Conservation (phyloP, 345 rosid genomes). For the Pelargonium nanum region DNA sequence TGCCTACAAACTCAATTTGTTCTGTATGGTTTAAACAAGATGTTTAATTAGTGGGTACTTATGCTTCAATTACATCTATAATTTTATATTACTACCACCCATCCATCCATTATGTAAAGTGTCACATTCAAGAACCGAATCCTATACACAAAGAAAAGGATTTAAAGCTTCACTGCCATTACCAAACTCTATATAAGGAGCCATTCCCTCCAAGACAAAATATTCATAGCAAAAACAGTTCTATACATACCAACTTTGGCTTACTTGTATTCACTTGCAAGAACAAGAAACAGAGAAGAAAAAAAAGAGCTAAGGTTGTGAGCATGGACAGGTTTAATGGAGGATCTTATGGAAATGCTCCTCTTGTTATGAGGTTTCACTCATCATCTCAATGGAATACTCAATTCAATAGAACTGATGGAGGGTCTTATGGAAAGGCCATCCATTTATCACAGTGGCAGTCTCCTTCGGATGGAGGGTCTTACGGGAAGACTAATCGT, state of each 20-base stretch:
- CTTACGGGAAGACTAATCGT: constrained; percentile 2
- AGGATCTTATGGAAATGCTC: not conserved
- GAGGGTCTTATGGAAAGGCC: not conserved
- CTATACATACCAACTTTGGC: not conserved
- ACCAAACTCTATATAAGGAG: constrained; percentile 13
- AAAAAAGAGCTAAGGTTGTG: not conserved
- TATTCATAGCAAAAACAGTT: constrained; percentile 1
- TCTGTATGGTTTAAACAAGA: too few relatives aligned
- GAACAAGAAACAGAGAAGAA: too few relatives aligned
- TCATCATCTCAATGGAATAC: not conserved
- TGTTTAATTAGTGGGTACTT: too few relatives aligned
- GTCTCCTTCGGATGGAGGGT: not conserved
- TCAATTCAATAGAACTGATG: not conserved
- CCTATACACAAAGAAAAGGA: not conserved
- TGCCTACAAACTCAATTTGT: too few relatives aligned
- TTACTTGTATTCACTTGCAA: too few relatives aligned
- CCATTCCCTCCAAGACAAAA: not conserved
- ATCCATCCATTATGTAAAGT: too few relatives aligned
- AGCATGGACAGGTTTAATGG: constrained; percentile 1
- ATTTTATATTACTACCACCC: too few relatives aligned
- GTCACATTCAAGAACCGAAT: not conserved
- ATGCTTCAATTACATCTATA: too few relatives aligned
- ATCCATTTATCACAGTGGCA: not conserved
- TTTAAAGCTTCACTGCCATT: not conserved
- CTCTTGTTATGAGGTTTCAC: not conserved